Conservation (phyloP, 768 basidiomycete genomes). For the Collybia sp. region DNA sequence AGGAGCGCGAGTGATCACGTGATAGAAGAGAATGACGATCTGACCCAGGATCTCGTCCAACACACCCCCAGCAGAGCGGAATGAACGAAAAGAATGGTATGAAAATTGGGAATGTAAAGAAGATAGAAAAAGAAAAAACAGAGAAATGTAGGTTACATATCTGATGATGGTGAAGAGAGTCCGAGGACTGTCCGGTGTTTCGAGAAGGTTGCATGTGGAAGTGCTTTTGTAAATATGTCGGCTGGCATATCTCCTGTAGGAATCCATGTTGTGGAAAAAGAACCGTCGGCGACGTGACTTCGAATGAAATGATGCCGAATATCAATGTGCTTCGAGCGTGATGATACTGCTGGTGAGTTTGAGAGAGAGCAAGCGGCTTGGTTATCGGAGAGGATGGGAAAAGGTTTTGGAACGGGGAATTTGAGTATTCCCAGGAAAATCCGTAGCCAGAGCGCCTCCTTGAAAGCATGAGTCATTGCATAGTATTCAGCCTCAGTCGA, state of each 20-base stretch:
- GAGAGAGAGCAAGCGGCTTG: slow-evolving; percentile 1
- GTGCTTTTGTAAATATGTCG: too few species aligned
- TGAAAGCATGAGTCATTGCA: slow-evolving; percentile 8
- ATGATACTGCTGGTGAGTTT: background rate
- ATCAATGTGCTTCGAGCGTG: slow-evolving; percentile 3
- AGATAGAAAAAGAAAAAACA: background rate
- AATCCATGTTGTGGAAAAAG: background rate
- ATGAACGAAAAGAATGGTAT: background rate
- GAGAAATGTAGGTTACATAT: background rate
- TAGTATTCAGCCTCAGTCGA: slow-evolving; percentile 22
- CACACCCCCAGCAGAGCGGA: too few species aligned
- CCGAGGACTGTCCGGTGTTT: background rate
- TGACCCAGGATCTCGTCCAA: too few species aligned
- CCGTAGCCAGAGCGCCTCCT: slow-evolving; percentile 10
- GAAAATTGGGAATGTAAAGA: background rate
- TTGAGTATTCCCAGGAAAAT: background rate
- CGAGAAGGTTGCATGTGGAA: too few species aligned
- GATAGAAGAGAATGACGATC: too few species aligned
- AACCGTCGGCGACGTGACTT: background rate
- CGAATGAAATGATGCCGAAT: background rate
- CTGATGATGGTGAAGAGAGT: background rate
- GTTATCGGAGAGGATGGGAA: slow-evolving; percentile 12
- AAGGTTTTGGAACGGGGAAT: background rate
- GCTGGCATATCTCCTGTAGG: background rate
- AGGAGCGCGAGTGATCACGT: too few species aligned